These are phyloP conservation scores for Leccinum pachyderme DNA, from an alignment of 1,284 basidiomycete genomes.

Conservation along the genomic window DNA sequence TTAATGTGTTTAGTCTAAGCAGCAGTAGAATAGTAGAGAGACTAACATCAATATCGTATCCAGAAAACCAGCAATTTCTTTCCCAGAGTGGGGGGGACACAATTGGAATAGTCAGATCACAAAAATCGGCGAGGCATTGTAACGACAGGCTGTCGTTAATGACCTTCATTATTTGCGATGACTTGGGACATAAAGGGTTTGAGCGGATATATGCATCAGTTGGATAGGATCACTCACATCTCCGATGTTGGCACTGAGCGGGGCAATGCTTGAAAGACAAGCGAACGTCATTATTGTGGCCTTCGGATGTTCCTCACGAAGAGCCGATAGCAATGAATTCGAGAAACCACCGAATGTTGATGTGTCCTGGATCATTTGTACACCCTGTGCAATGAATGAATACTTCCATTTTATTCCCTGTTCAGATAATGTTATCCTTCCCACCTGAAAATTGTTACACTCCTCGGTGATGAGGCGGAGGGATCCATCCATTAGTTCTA, in stretches of 20 bases:
- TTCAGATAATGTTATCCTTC: background rate
- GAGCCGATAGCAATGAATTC: constrained; percentile 50
- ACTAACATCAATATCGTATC: constrained; percentile 38
- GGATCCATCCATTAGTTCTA: constrained; percentile 60
- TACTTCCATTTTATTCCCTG: background rate
- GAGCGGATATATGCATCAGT: background rate
- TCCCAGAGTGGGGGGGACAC: constrained; percentile 46
- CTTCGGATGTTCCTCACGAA: constrained; percentile 66
- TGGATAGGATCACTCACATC: constrained; percentile 39
- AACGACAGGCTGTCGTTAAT: constrained; percentile 64
- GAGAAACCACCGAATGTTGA: constrained; percentile 64
- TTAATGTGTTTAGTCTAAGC: constrained; percentile 3
- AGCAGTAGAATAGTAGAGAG: constrained; percentile 4
- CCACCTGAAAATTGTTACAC: constrained; percentile 69
- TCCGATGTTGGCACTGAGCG: constrained; percentile 36
- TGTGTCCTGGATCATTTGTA: constrained; percentile 65
- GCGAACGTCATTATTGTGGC: constrained; percentile 54
- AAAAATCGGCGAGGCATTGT: constrained; percentile 49
- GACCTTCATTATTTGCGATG: constrained; percentile 34
- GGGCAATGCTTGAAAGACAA: constrained; percentile 47
- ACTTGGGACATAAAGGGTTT: constrained; percentile 26
- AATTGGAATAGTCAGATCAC: constrained; percentile 56
- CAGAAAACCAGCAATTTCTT: constrained; percentile 42
- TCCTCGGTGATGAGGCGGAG: constrained; percentile 69
- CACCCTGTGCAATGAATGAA: constrained; percentile 43